These are phyloP conservation scores for Coemansia sp. DNA, from an alignment of 192 early-diverging fungal species.

Conservation along the genomic window DNA sequence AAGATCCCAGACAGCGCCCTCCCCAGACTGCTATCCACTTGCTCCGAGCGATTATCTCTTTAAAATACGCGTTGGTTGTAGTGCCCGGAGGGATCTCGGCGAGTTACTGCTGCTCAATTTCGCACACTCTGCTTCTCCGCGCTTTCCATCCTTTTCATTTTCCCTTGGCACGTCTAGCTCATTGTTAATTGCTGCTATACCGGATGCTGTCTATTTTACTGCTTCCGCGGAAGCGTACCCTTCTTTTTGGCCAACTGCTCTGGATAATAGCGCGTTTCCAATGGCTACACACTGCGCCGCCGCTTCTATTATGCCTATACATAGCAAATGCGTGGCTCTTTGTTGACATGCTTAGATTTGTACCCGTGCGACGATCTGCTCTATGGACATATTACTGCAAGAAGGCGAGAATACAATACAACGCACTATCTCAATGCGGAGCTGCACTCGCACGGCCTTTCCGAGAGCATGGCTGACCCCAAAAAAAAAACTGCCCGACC, in stretches of 20 bases:
- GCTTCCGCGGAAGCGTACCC: neutral
- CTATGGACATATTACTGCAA: neutral
- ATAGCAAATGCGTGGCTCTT: neutral
- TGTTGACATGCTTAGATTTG: slow-evolving; percentile 6
- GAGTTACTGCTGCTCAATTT: neutral
- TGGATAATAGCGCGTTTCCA: too few relatives aligned
- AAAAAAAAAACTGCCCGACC: neutral
- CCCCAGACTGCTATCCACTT: slow-evolving; percentile 1
- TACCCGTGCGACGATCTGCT: neutral
- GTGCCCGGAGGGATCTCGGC: neutral
- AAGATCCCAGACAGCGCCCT: neutral
- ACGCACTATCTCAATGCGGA: neutral
- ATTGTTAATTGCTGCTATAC: neutral
- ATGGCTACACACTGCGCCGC: neutral
- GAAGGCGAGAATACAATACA: neutral
- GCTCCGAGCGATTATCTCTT: neutral
- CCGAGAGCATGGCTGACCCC: neutral
- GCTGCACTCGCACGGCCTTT: neutral
- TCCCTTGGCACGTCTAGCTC: neutral
- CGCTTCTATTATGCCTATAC: neutral
- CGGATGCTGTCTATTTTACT: neutral
- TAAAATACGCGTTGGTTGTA: neutral
- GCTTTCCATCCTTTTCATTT: neutral
- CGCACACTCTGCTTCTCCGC: neutral
- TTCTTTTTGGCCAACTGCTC: neutral